Base-by-base conservation (phyloP, 306 rosid genomes). In the Cyclanthera cordifolia region DNA sequence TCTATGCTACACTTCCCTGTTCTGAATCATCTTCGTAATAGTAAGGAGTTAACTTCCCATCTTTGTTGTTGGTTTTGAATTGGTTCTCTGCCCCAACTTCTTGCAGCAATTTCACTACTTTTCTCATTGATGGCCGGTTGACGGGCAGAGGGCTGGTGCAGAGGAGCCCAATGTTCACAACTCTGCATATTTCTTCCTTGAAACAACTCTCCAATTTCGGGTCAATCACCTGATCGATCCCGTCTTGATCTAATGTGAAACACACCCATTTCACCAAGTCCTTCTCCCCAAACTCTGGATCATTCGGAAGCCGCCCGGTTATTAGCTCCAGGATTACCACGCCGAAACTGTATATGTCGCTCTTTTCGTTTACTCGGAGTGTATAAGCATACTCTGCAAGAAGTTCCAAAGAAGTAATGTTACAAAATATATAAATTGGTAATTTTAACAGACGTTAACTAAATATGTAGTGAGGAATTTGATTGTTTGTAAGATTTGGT, bases 111-210 rank as follows among this genome's bases (percentile, higher is more conserved):
- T 86, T 86, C 59, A 83, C 91, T 67, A 86, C 88, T 46, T 87
- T 76, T 60, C 91, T 79, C 91, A 83, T 86, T 8, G 88, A 75
- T 2, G 91, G 91, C 32, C 88, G 76, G 77, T 86, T 83, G 63
- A 86, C 82, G 3, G 91, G 97, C 54, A 91, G 96, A 73, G 97
- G 96, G 53, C 87, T 91, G 2, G 97, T 91, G 87, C 97, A 91
- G 72, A 85, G 80, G 27, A 91, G 86, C 5, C 95, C 97, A 54
- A 91, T 80, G 78, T 91, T 85, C 46, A 91, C 88, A 68, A 91
- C 90, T 84, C 78, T 91, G 86, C 89, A 76, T 20, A 89, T 77
- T 25, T 89, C 96, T 66, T 85, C 90, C 76, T 84, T 87, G 87
- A 69, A 83, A 76, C 90, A 85, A 21, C 87, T 68, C 21, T 87